Conservation (phyloP, 1,139 yeast genomes). For the Pichiaceae sp. region DNA sequence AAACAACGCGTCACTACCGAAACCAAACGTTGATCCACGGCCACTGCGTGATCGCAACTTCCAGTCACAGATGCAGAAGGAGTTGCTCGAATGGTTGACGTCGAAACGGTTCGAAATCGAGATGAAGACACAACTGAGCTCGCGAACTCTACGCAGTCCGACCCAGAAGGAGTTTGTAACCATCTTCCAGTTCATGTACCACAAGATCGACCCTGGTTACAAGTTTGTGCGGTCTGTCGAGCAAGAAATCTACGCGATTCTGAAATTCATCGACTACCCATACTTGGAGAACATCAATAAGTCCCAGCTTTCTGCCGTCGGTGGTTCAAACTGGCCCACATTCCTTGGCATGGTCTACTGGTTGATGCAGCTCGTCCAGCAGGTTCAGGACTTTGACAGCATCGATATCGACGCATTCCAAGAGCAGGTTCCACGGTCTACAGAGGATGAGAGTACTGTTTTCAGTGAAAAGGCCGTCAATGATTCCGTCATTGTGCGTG, state of each 20-base stretch:
- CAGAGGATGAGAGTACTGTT: constrained; percentile 8
- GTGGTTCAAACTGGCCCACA: constrained; percentile 77
- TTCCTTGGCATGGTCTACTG: constrained; percentile 78
- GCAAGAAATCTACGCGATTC: constrained; percentile 61
- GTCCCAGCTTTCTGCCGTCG: constrained; percentile 85
- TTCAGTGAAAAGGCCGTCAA: constrained; percentile 10
- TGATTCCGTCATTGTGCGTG: constrained; percentile 15
- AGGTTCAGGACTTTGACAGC: constrained; percentile 27
- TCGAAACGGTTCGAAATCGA: constrained; percentile 63
- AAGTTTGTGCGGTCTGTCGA: constrained; percentile 63
- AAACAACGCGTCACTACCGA: not conserved
- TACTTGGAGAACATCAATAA: constrained; percentile 72
- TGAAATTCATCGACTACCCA: constrained; percentile 68
- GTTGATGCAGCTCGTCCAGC: constrained; percentile 52
- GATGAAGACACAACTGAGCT: constrained; percentile 60
- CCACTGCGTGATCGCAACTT: constrained; percentile 69
- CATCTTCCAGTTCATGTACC: constrained; percentile 75
- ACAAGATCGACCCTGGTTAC: constrained; percentile 72
- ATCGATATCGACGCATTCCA: constrained; percentile 25
- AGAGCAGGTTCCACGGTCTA: constrained; percentile 9
- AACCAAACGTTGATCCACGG: constrained; percentile 45
- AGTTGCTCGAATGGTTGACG: constrained; percentile 56
- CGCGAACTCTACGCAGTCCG: constrained; percentile 63
- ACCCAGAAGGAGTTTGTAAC: constrained; percentile 80
- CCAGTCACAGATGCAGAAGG: constrained; percentile 57